These are phyloP conservation scores for Yamadazyma sp. DNA, from an alignment of 1,139 yeast species.

Conservation along the genomic window DNA sequence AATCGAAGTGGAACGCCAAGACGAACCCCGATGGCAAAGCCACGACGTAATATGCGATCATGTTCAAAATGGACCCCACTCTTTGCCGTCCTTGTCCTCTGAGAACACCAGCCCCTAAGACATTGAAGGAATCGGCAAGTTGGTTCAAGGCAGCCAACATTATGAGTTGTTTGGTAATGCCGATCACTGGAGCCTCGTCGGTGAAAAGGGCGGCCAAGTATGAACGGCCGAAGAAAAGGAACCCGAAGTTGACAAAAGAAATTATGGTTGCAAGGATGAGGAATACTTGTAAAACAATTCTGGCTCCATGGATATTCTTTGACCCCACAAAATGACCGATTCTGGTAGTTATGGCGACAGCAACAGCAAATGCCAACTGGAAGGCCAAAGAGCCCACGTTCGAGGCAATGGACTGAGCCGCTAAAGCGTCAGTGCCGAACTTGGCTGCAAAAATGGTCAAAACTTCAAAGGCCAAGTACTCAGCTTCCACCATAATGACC, in stretches of 20 bases:
- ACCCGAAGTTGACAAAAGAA: slow-evolving; percentile 29
- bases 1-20: slow-evolving; percentile 24
- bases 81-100: slow-evolving; percentile 48
- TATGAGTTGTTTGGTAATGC: slow-evolving; percentile 26
- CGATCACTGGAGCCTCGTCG: slow-evolving; percentile 26
- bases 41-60: slow-evolving; percentile 27
- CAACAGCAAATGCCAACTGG: slow-evolving; percentile 46
- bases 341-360: slow-evolving; percentile 44
- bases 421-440: slow-evolving; percentile 48
- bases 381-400: slow-evolving; percentile 41
- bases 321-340: slow-evolving; percentile 44
- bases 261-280: slow-evolving; percentile 22
- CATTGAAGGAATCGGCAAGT: slow-evolving; percentile 39
- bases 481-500: slow-evolving; percentile 81
- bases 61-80: slow-evolving; percentile 40
- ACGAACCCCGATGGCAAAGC: slow-evolving; percentile 33
- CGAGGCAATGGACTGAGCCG: slow-evolving; percentile 48
- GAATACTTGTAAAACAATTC: slow-evolving; percentile 26
- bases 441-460: slow-evolving; percentile 63
- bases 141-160: slow-evolving; percentile 40
- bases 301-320: slow-evolving; percentile 31
- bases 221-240: slow-evolving; percentile 29
- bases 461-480: slow-evolving; percentile 81
- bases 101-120: slow-evolving; percentile 44
- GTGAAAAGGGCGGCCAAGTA: slow-evolving; percentile 31